phyloP scores from a whole-genome alignment of 257 asterid genomes.

The Thymus mandschuricus region DNA sequence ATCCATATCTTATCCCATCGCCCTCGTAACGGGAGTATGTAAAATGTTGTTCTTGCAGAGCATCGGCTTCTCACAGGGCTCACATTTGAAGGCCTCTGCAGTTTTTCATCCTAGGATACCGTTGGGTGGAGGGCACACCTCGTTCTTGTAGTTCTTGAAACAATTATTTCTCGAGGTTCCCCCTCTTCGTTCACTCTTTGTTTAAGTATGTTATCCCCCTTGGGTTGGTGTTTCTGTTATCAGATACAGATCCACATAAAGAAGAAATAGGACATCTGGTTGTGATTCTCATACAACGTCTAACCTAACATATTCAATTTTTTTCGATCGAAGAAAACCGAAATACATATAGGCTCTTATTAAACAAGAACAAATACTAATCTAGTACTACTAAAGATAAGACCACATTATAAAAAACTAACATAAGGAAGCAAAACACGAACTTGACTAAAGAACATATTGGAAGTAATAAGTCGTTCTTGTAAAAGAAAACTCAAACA shows the following conservation, averaged over 20 bases:
- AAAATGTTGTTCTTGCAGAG: constrained; percentile 46
- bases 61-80: constrained; percentile 66
- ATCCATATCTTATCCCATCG: neutral
- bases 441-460: no score
- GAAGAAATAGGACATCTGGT: neutral
- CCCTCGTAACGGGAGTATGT: constrained; percentile 23
- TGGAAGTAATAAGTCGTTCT: no score
- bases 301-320: no score
- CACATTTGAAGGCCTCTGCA: constrained; percentile 54
- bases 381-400: neutral
- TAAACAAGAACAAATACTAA: neutral
- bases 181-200: no score
- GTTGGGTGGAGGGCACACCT: constrained; percentile 74
- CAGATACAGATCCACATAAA: neutral
- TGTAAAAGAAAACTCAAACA: no score
- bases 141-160: constrained; percentile 35
- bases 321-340: no score
- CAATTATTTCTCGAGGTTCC: no score
- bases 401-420: no score
- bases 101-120: constrained; percentile 73
- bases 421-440: no score
- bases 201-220: no score
- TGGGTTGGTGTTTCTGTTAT: neutral
- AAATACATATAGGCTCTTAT: neutral
- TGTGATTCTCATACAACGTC: neutral